phyloP scores from a whole-genome alignment of 2,329 filamentous ascomycete species.

The Apiospora malaysiana region DNA sequence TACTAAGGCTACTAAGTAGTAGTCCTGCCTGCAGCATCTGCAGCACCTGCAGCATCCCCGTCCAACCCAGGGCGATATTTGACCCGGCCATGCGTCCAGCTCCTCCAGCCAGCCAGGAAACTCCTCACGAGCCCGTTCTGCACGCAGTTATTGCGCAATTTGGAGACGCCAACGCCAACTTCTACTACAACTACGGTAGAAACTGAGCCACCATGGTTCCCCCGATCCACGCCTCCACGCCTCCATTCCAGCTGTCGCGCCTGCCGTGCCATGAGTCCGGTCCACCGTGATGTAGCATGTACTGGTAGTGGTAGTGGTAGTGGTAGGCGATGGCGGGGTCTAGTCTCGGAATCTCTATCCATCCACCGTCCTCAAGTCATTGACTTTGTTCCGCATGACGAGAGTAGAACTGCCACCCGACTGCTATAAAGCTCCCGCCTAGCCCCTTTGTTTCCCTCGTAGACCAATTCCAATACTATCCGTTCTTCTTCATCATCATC shows the following conservation, averaged over 20 bases:
- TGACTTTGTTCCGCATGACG: background rate
- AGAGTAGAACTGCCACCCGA: background rate
- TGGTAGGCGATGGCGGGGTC: slow-evolving; percentile 35
- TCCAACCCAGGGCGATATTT: slow-evolving; percentile 20
- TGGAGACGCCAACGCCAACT: background rate
- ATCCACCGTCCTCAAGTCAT: slow-evolving; percentile 11
- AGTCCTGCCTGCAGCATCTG: too few relatives aligned
- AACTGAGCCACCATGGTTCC: slow-evolving; percentile 10
- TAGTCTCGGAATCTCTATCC: slow-evolving; percentile 22
- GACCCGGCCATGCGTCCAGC: background rate
- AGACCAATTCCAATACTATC: background rate
- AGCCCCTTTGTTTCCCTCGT: background rate
- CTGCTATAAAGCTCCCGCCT: background rate
- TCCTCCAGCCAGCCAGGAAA: background rate
- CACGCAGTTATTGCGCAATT: background rate
- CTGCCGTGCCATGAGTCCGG: slow-evolving; percentile 35
- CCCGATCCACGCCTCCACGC: background rate
- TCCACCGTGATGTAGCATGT: slow-evolving; percentile 32
- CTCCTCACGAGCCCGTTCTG: background rate
- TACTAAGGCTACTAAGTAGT: too few relatives aligned
- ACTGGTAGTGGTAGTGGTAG: too few relatives aligned
- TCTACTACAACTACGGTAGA: too few relatives aligned
- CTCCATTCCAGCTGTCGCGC: slow-evolving; percentile 18
- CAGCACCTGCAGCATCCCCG: background rate
- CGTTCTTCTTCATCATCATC: slow-evolving; percentile 21